phyloP scores from a whole-genome alignment of 2,329 filamentous ascomycete species.

The Sphaerostilbella broomeana region DNA sequence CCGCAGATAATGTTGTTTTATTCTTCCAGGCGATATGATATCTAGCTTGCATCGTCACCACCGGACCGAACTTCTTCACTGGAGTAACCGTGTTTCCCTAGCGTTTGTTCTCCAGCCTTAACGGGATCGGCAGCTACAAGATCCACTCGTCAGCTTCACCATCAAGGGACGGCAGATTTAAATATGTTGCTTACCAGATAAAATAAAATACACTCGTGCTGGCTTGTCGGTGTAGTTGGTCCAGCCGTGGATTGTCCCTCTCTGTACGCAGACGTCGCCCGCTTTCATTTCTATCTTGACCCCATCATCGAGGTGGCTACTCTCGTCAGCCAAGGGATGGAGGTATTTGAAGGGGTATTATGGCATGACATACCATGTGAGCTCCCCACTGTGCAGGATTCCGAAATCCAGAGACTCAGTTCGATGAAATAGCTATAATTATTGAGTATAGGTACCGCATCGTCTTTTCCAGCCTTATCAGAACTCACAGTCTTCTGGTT shows the following conservation, averaged over 20 bases:
- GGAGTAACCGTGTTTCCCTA: constrained; percentile 2
- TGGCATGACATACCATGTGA: constrained; percentile 14
- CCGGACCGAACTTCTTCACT: constrained; percentile 7
- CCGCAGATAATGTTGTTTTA: no score
- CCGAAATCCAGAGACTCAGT: constrained; percentile 20
- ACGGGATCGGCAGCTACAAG: constrained; percentile 16
- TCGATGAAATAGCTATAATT: constrained; percentile 16
- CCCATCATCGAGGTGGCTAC: constrained; percentile 17
- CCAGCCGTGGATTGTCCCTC: constrained; percentile 20
- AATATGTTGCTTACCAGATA: constrained; percentile 23
- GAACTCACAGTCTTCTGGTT: constrained; percentile 13
- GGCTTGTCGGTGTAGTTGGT: constrained; percentile 16
- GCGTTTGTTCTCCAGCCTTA: constrained; percentile 1
- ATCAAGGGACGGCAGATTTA: no score
- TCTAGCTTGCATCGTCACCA: neutral
- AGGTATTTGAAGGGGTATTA: neutral
- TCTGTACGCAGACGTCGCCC: constrained; percentile 19
- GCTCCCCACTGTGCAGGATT: constrained; percentile 16
- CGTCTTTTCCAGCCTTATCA: no score
- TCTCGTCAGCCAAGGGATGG: neutral
- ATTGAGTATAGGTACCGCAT: no score
- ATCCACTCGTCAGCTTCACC: no score
- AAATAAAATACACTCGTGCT: constrained; percentile 16
- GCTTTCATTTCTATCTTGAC: constrained; percentile 15
- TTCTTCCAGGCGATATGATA: no score